Evolutionary conservation across 352 stramenopile species (phyloP), one percentile per base, ranked within the genome.

Genomic region (Pythium guiyangense): DNA sequence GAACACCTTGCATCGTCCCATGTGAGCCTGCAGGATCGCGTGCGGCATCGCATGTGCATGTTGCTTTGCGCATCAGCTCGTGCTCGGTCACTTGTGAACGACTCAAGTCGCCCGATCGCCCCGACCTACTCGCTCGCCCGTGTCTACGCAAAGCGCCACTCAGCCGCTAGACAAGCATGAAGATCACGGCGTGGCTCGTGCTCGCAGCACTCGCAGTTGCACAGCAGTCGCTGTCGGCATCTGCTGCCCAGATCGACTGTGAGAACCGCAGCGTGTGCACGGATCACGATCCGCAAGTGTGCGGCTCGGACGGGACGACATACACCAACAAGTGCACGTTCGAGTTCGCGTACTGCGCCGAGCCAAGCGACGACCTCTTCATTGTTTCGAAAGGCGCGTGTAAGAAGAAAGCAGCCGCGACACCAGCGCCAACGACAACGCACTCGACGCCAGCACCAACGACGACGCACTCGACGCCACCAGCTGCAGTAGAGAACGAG

Each of bases 241-340:
- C n/a, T n/a, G 49, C 49, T 6, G 3, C 10, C 4, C n/a, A 40
- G 9, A 35, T 53, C 20, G 42, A 63, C 35, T 63, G 57, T 9
- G 49, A 43, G n/a, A 31, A 52, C 4, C 34, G 18, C 11, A 52
- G 50, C 49, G 49, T 35, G 20, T 79, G 71, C 43, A 48, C 64
- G 11, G 57, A 45, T 8, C 49, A 67, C 31, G 70, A 69, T 51
- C 40, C 56, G n/a, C 75, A 76, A 6, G 71, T 89, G 11, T 89
- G 79, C 49, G 76, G 59, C 18, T 84, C 79, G 11, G 66, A 87
- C 54, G 71, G 73, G 26, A 29, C 67, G 20, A 87, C 79, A 6
- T 89, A 86, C 65, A 34, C 37, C 37, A 86, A 82, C 62, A 63
- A 67, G 52, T 87, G 79, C 57, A 44, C 61, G 31, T 74, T 89